Percentiles rank a stretch among this genome's conserved stretches.
These are phyloP conservation scores for Triticum aestivum DNA, from an alignment of 176 grass and related monocot species.

Conservation along the genomic window IWGSC_CS_RefSeq_v2.1 NC_057810.1:510569051-510569550, in stretches of 20 bases:
- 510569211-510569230: slow-evolving; percentile 88
- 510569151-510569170: slow-evolving; percentile 78
- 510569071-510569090: slow-evolving; percentile 66
- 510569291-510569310: slow-evolving; percentile 72
- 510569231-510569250: slow-evolving; percentile 87
- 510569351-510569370: slow-evolving; percentile 55
- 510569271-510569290: slow-evolving; percentile 90
- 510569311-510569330: slow-evolving; percentile 91
- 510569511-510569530: background rate
- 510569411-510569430: background rate
- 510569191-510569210: slow-evolving; percentile 87
- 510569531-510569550: background rate
- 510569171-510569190: slow-evolving; percentile 66
- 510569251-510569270: slow-evolving; percentile 83
- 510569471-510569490: slow-evolving; percentile 1
- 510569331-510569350: slow-evolving; percentile 82
- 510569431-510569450: background rate
- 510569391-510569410: background rate
- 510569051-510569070: slow-evolving; percentile 71
- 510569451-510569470: background rate
- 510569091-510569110: slow-evolving; percentile 76
- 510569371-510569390: slow-evolving; percentile 39
- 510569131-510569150: slow-evolving; percentile 95
- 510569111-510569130: slow-evolving; percentile 72
- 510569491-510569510: background rate